Evolutionary conservation across 768 basidiomycete genomes (phyloP).

Genomic region (Hortiboletus flavorubellus): DNA sequence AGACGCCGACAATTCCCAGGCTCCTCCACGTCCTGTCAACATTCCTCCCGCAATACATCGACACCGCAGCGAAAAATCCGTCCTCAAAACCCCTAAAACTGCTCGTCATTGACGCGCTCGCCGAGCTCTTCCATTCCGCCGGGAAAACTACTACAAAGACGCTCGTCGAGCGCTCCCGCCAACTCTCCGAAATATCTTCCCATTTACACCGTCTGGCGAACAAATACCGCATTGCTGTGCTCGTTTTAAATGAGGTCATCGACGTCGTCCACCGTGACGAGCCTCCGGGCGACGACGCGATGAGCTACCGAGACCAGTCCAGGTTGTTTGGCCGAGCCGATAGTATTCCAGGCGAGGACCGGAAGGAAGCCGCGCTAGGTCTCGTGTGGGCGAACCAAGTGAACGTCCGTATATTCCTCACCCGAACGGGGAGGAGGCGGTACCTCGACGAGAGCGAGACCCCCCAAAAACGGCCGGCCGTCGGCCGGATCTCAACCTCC

Average conservation of each 20-base stretch:
- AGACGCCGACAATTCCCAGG: conserved; percentile 50
- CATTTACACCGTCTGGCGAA: conserved; percentile 70
- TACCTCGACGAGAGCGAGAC: conserved; percentile 41
- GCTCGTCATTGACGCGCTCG: conserved; percentile 83
- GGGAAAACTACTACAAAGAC: conserved; percentile 57
- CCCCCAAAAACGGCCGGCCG: conserved; percentile 25
- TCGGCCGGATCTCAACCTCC: neutral
- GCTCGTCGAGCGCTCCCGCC: conserved; percentile 69
- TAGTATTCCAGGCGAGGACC: conserved; percentile 51
- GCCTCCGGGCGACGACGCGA: conserved; percentile 17
- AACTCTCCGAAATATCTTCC: conserved; percentile 62
- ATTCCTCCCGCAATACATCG: conserved; percentile 52
- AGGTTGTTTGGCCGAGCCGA: conserved; percentile 72
- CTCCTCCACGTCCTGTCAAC: conserved; percentile 54
- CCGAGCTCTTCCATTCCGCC: conserved; percentile 74
- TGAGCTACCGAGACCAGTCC: conserved; percentile 70
- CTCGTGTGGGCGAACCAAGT: conserved; percentile 94
- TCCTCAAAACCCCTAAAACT: conserved; percentile 63
- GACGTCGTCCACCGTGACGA: conserved; percentile 58
- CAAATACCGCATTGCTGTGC: conserved; percentile 61
- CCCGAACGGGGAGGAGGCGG: conserved; percentile 67
- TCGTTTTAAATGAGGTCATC: conserved; percentile 87
- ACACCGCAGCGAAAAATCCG: conserved; percentile 27
- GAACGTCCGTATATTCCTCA: conserved; percentile 80
- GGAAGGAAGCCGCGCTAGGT: conserved; percentile 81